Evolutionary conservation across 129 eudicot genomes (phyloP).

Genomic region (Artemisia tridentata): DNA sequence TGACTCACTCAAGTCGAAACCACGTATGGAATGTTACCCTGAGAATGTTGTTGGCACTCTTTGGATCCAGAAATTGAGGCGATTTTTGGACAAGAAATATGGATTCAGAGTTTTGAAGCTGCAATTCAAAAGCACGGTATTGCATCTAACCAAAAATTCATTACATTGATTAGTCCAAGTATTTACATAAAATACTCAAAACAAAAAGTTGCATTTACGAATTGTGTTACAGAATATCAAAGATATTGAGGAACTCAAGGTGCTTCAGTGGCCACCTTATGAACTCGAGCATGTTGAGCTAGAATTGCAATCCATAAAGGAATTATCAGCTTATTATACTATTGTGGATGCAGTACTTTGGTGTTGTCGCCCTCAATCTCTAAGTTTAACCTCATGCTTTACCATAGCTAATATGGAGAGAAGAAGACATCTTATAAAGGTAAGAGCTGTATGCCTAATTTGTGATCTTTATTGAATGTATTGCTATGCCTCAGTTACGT

Average conservation of each 20-base stretch:
- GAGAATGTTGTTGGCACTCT: not conserved
- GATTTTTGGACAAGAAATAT: not conserved
- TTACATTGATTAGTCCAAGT: not conserved
- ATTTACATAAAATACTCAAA: not conserved
- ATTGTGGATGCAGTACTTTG: not conserved
- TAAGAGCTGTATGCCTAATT: not conserved
- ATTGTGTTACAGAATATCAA: not conserved
- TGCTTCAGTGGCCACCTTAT: not conserved
- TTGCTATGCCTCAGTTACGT: too few species aligned
- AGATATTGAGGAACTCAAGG: not conserved
- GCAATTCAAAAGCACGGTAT: not conserved
- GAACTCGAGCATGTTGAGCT: slow-evolving; percentile 14
- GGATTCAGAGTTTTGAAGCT: slow-evolving; percentile 5
- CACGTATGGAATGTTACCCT: not conserved
- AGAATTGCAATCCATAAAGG: not conserved
- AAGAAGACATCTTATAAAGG: not conserved
- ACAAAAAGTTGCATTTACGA: not conserved
- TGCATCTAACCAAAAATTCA: not conserved
- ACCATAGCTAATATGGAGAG: not conserved
- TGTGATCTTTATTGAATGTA: too few species aligned
- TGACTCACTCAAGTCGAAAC: not conserved
- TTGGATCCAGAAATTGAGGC: not conserved
- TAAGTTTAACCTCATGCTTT: not conserved
- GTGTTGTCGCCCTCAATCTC: not conserved
- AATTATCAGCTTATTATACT: not conserved